Evolutionary conservation across 345 rosid species (phyloP), one percentile per base, ranked within the genome.

Genomic region (Euphorbia pulcherrima): DNA sequence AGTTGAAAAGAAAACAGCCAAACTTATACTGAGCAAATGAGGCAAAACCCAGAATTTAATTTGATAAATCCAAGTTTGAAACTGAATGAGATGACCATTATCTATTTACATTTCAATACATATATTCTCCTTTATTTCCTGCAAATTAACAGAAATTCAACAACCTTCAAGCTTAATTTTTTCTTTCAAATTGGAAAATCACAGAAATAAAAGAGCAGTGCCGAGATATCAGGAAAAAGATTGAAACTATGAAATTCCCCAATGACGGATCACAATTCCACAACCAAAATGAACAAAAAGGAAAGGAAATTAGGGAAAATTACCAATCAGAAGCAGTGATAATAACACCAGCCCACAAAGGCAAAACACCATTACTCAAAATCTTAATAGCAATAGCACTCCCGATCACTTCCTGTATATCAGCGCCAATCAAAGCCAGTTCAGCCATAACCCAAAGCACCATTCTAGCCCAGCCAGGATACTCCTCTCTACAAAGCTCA

Each of bases 271-370:
- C 50, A 44, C 44, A 39, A 16, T 7, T 33, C n/a, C n/a, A n/a
- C 56, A 53, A 39, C 18, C 33, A 23, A 54, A 27, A n/a, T 18
- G 5, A n/a, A 52, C 18, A 18, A 6, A 60, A 57, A 5, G 24
- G 2, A 5, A 16, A 23, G 28, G 48, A 62, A 29, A 24, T 3
- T 2, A 33, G 2, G 21, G 44, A 78, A 59, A 75, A 54, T 74
- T 72, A 93, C 98, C 96, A 88, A 72, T 93, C 97, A 60, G 72
- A 78, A 76, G 97, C 96, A n/a, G 96, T 93, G 23, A 93, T 89
- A 33, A 84, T 56, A 69, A 93, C 97, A 57, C 98, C 98, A 71
- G 87, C 79, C 97, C 96, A 93, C 50, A 93, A 79, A 72, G 98
- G 96, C 70, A 93, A 60, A 68, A 75, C 60, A 44, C 96, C 91